Evolutionary conservation across 305 asterid species (phyloP).

Genomic region (Solanum chacoense): DNA sequence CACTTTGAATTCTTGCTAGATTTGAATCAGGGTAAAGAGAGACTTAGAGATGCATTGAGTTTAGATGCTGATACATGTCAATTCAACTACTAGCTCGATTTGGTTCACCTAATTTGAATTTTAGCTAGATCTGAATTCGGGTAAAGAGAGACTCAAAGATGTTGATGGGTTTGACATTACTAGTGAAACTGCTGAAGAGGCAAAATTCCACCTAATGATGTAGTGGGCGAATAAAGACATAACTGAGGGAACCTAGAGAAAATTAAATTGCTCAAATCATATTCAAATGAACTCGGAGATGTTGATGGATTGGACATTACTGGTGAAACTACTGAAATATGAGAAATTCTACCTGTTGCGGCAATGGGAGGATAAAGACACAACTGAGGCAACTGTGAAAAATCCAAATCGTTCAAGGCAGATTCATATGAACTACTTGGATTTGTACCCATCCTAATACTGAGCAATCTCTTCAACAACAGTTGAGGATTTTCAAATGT

Average conservation of each 20-base stretch:
- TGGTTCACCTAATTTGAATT: not conserved
- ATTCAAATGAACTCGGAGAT: not conserved
- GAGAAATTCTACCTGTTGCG: not conserved
- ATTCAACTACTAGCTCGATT: not conserved
- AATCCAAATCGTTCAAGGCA: slow-evolving; percentile 7
- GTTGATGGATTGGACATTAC: not conserved
- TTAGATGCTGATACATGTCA: not conserved
- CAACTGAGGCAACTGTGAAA: not conserved
- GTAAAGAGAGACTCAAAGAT: not conserved
- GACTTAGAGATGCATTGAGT: not conserved
- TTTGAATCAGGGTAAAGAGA: not conserved
- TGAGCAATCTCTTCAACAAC: slow-evolving; percentile 22
- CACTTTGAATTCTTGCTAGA: not conserved
- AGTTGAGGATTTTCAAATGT: not conserved
- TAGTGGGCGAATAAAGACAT: no score
- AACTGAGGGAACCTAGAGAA: not conserved
- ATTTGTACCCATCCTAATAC: slow-evolving; percentile 11
- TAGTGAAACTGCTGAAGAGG: not conserved
- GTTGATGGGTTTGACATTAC: not conserved
- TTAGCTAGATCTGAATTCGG: not conserved
- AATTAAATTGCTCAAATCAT: not conserved
- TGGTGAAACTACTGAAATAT: not conserved
- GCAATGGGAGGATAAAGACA: not conserved
- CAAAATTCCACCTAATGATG: not conserved
- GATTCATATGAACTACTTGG: slow-evolving; percentile 22